A percentile compares a stretch with the other conserved stretches of the same genome.
Conservation (phyloP, 2,329 filamentous ascomycete species). For the Beauveria caledonica region DNA sequence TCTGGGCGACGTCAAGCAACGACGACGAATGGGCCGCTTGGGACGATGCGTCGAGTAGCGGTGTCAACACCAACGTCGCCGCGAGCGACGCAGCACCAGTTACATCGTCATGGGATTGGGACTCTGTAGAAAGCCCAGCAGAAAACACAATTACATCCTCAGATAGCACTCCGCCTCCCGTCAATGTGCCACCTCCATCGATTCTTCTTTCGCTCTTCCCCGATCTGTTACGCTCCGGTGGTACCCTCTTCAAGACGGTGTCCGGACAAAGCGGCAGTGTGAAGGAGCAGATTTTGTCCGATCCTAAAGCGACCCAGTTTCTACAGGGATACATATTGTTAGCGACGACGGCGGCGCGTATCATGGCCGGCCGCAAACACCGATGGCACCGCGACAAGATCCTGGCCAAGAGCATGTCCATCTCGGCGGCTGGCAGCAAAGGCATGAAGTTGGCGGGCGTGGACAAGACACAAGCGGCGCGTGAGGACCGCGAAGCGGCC, state of each 20-base stretch:
- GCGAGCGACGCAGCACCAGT: conserved; percentile 10
- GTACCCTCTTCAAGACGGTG: conserved; percentile 58
- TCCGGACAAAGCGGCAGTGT: conserved; percentile 48
- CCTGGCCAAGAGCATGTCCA: conserved; percentile 80
- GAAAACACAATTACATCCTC: conserved; percentile 11
- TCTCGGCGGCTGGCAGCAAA: conserved; percentile 66
- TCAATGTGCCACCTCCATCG: conserved; percentile 82
- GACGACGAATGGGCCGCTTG: conserved; percentile 45
- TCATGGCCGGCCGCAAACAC: conserved; percentile 75
- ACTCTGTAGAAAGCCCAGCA: conserved; percentile 28
- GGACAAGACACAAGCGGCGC: conserved; percentile 71
- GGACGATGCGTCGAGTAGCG: conserved; percentile 32
- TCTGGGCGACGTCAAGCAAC: conserved; percentile 17
- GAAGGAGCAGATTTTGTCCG: conserved; percentile 55
- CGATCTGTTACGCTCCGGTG: conserved; percentile 57
- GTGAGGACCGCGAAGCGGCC: conserved; percentile 76
- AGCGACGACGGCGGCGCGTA: conserved; percentile 61
- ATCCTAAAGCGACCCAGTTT: conserved; percentile 54
- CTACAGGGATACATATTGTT: conserved; percentile 56
- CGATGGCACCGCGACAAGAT: conserved; percentile 88
- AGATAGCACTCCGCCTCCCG: conserved; percentile 52
- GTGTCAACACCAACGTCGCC: conserved; percentile 9
- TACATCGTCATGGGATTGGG: conserved; percentile 42
- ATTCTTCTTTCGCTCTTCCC: conserved; percentile 73
- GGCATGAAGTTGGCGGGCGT: conserved; percentile 89